phyloP scores from a whole-genome alignment of 2,329 filamentous ascomycete genomes.

The Sphaerostilbella broomeana region DNA sequence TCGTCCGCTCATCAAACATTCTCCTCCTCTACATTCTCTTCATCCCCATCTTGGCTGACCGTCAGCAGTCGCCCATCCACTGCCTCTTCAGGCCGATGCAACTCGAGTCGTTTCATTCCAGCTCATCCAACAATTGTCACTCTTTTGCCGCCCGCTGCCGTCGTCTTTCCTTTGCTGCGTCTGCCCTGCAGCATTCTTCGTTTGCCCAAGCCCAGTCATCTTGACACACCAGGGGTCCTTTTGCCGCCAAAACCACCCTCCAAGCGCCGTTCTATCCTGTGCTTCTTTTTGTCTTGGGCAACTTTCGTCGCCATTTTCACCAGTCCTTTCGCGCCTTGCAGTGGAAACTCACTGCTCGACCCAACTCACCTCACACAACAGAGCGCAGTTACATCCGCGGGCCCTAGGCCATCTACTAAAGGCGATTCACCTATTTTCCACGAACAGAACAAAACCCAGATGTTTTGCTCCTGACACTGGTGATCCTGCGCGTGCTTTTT shows the following conservation, averaged over 20 bases:
- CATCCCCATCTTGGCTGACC: not conserved
- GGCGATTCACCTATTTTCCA: not conserved
- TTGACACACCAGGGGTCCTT: slow-evolving; percentile 9
- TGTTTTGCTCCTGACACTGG: slow-evolving; percentile 2
- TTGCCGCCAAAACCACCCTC: slow-evolving; percentile 6
- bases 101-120: not conserved
- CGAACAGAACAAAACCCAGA: slow-evolving; percentile 3
- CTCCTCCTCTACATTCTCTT: not conserved
- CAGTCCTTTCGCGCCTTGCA: not conserved
- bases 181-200: not conserved
- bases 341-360: slow-evolving; percentile 6
- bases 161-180: not conserved
- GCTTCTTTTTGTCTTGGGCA: not conserved
- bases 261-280: not conserved
- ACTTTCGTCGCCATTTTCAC: not conserved
- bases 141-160: slow-evolving; percentile 2
- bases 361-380: slow-evolving; percentile 4
- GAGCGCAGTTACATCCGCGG: not conserved
- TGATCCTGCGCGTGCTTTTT: slow-evolving; percentile 5
- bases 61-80: not conserved
- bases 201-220: slow-evolving; percentile 7
- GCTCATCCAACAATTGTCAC: slow-evolving; percentile 4
- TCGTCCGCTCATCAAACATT: not conserved
- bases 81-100: not conserved
- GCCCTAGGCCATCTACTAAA: not conserved